Evolutionary conservation across 2,329 filamentous ascomycete species (phyloP), one percentile per base, ranked within the genome.

Genomic region (Claviceps africana): DNA sequence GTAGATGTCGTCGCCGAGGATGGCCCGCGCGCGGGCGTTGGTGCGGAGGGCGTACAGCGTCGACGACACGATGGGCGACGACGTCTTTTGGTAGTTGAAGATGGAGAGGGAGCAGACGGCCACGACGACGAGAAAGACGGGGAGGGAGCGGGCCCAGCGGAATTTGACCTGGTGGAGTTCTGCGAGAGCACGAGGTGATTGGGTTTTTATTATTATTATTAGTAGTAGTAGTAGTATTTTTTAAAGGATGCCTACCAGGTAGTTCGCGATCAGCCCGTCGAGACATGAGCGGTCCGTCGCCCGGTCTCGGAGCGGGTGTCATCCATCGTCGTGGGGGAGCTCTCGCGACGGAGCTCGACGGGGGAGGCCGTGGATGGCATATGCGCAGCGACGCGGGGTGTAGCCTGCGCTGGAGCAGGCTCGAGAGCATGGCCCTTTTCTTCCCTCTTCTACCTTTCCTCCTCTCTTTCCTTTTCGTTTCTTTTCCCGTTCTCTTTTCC

Each of bases 41-140:
- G 87, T 94, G 57, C 93, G 86, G 57, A 98, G 78, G 1, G 91
- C 86, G 74, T 97, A 98, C 30, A 98, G 79, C 4, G 89, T 93
- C 52, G 86, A 88, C 52, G 82, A 82, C n/a, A 96, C 86, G 31
- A 91, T 79, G 51, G 86, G 86, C 28, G 83, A 88, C n/a, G 86
- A 88, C 53, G 83, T 81, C 69, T 96, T 96, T 68, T 98, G 91
- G 79, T 98, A 97, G 78, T 98, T 98, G 85, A 98, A 97, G 69
- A 98, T 96, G 59, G 85, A 88, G 55, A 94, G 72, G 58, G 83
- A 83, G 58, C 83, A 85, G 52, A 77, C 74, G 48, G 79, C 78
- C 60, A 95, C 81, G 56, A 88, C 73, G 56, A 78, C 68, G 51
- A 85, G 65, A 76, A 97, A 97, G 65, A 95, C 72, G 51, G 91